phyloP scores from a whole-genome alignment of 108 stramenopile species.

The Nannochloropsis oceanica region DNA sequence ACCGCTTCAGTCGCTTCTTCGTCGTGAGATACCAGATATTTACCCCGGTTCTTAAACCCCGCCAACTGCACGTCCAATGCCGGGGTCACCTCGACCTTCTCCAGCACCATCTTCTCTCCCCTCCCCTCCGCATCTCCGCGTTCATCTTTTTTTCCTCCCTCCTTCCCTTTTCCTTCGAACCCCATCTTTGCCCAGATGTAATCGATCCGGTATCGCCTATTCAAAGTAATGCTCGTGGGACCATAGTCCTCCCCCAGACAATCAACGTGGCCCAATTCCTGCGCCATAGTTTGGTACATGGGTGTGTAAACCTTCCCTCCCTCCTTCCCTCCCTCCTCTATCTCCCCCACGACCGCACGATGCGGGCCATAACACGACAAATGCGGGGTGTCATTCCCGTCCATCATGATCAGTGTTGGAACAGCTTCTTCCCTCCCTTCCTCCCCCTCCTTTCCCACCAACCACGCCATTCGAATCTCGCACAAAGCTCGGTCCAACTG shows the following conservation, averaged over 20 bases:
- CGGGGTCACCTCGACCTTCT: neutral
- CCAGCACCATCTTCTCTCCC: neutral
- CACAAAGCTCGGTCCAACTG: neutral
- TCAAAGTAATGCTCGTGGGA: neutral
- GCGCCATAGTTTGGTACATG: neutral
- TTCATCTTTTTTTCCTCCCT: neutral
- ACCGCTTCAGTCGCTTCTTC: neutral
- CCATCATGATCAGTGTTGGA: neutral
- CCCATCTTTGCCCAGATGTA: neutral
- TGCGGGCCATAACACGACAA: neutral
- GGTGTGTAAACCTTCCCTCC: neutral
- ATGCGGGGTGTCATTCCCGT: neutral
- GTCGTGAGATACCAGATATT: neutral
- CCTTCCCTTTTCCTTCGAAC: neutral
- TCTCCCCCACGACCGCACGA: no score
- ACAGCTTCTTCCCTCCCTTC: neutral
- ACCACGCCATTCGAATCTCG: neutral
- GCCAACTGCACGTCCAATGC: neutral
- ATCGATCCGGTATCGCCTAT: neutral
- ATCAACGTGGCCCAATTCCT: neutral
- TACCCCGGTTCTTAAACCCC: neutral
- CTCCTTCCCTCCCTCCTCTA: neutral
- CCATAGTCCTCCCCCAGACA: neutral
- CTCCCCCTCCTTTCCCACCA: neutral
- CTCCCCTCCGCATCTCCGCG: neutral